phyloP scores from a whole-genome alignment of 2,329 filamentous ascomycete genomes.

The Microdochium nivale region DNA sequence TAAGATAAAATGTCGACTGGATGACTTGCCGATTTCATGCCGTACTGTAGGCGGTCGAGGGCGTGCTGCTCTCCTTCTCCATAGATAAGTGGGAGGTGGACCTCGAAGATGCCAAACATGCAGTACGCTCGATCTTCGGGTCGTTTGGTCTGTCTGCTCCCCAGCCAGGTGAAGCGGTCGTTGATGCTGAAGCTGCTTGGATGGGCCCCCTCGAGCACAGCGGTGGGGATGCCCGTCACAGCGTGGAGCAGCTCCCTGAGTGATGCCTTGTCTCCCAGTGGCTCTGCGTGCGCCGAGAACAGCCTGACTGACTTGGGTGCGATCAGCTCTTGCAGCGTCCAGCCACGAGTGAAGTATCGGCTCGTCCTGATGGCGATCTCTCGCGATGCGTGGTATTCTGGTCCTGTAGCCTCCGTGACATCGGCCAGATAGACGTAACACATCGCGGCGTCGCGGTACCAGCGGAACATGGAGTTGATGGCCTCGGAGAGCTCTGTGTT shows the following conservation, averaged over 20 bases:
- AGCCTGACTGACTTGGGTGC: neutral
- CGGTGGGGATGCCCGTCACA: neutral
- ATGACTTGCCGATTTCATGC: neutral
- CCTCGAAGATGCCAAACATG: conserved; percentile 12
- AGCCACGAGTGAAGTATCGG: neutral
- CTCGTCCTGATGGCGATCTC: neutral
- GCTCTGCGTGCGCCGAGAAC: neutral
- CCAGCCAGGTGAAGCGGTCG: neutral
- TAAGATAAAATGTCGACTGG: too few species aligned
- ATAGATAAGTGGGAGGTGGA: neutral
- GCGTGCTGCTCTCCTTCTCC: neutral
- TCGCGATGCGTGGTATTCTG: neutral
- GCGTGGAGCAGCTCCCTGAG: neutral
- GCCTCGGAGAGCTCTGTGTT: neutral
- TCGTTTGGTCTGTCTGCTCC: neutral
- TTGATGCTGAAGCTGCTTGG: neutral
- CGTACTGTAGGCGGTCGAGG: neutral
- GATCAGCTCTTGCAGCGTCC: neutral
- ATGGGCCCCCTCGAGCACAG: neutral
- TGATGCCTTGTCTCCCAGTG: neutral
- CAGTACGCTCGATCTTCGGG: neutral
- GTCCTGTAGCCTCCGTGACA: neutral
- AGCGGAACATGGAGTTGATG: neutral
- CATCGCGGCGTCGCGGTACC: neutral
- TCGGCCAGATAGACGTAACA: neutral